Evolutionary conservation across 129 eudicot species (phyloP), one percentile per base, ranked within the genome.

Genomic region (Centaurea solstitialis): DNA sequence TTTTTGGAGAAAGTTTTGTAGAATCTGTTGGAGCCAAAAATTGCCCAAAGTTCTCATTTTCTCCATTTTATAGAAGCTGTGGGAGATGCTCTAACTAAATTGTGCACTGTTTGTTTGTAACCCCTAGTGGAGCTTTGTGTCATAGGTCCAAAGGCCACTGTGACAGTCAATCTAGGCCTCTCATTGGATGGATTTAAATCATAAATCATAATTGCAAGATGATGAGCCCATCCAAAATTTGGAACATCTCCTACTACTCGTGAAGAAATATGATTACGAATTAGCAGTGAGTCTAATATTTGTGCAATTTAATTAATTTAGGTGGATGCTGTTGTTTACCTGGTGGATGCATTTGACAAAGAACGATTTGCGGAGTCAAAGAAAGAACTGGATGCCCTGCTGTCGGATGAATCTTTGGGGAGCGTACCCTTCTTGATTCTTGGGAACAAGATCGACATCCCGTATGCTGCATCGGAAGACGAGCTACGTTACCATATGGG

Each of bases 251-350:
- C 4, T 50, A 4, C 62, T 50, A 50, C 62, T 50, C 5, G 62
- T 50, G 62, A 41, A 15, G 59, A 15, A 30, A 65, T 37, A 61
- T 38, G 20, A 0, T 26, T 5, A 35, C 66, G 37, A 2, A 33
- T 33, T 33, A 33, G 5, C 4, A 33, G 37, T 33, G 1, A 33
- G 37, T 33, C 37, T 33, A 33, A 33, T 33, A 33, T 33, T 33
- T 33, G 37, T 33, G 37, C 37, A 33, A 33, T 5, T 9, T 64
- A 35, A 26, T 9, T 64, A 35, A 26, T 72, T 17, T 78, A 94
- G 97, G 98, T 92, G 89, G 98, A 94, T 85, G 94, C 98, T 3
- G 97, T 94, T 71, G 94, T 94, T 10, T 94, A 94, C 84, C 87
- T 94, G 70, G 98, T 94, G 81, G 98, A 94, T 81, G 96, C 98